Evolutionary conservation across 495 filamentous ascomycete species (phyloP), one percentile per base, ranked within the genome.

Genomic region (Choiromyces venosus): DNA sequence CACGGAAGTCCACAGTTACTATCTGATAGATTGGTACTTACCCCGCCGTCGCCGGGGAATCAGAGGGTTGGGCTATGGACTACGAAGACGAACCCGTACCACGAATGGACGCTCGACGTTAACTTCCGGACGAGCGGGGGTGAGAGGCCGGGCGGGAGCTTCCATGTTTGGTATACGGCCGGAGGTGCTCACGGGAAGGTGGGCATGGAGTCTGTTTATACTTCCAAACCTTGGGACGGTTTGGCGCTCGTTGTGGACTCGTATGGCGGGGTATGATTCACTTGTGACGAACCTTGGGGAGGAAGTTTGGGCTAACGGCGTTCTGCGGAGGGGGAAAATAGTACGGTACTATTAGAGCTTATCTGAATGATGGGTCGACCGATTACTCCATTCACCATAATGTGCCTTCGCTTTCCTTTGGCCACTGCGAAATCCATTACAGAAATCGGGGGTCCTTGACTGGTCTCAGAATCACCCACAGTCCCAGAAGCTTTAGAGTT

Each of bases 81-180:
- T 39, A 88, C 93, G 67, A 86, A 85, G 38, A 83, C 86, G 84
- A 86, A 87, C 76, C 84, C 87, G 38, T 78, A 83, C 71, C 85
- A 91, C 70, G 87, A 90, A 82, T 99, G 93, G 93, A 87, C 86
- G 16, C 88, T 89, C 42, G 92, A 96, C 76, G 85, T 97, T 75
- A 88, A 93, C 78, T 98, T 98, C 84, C 89, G 95, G 74, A 92
- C 89, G 10, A 92, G 87, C 67, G 95, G 95, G 5, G 91, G 89
- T 19, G 95, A 98, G 82, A 86, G 92, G 77, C 92, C 89, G 40
- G 88, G 91, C 38, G 95, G 95, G 65, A 97, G 96, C 83, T 86
- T 99, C 73, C 92, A 97, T 81, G 84, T 99, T 76, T 99, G 96
- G 96, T 93, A 94, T 81, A 89, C 88, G 25, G 90, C 91, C 29